Conservation (phyloP, 1,284 basidiomycete species). For the Marasmius fiardii region DNA sequence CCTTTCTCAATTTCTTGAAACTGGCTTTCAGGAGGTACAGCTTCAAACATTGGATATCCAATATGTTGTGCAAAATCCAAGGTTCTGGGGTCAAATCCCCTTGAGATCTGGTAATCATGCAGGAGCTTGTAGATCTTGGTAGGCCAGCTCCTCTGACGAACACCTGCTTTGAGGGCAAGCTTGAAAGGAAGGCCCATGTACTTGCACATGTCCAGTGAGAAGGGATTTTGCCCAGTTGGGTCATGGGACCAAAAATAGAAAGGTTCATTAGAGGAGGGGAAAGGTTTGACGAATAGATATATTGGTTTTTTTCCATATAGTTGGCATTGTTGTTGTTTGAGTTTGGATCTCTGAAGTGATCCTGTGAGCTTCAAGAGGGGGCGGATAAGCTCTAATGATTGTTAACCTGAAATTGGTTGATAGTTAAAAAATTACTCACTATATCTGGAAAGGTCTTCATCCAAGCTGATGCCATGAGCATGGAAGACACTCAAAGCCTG, state of each 20-base stretch:
- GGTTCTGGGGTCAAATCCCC: neutral
- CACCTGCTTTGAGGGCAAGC: neutral
- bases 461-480: neutral
- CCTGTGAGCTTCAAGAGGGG: neutral
- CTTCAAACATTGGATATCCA: neutral
- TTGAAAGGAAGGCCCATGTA: neutral
- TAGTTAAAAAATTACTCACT: neutral
- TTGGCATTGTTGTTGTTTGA: neutral
- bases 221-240: neutral
- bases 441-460: neutral
- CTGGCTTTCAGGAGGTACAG: too few relatives aligned
- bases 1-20: too few relatives aligned
- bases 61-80: neutral
- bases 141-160: neutral
- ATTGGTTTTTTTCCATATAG: neutral
- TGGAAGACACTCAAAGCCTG: neutral
- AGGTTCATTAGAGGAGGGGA: neutral
- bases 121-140: neutral
- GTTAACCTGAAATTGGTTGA: neutral
- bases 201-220: neutral
- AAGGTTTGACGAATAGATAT: neutral
- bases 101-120: neutral
- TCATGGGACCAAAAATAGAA: neutral
- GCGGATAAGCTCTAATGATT: neutral
- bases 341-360: neutral